Evolutionary conservation across 208 protist genomes (phyloP), one percentile per base, ranked within the genome.

Genomic region (Trypanosoma boissoni): DNA sequence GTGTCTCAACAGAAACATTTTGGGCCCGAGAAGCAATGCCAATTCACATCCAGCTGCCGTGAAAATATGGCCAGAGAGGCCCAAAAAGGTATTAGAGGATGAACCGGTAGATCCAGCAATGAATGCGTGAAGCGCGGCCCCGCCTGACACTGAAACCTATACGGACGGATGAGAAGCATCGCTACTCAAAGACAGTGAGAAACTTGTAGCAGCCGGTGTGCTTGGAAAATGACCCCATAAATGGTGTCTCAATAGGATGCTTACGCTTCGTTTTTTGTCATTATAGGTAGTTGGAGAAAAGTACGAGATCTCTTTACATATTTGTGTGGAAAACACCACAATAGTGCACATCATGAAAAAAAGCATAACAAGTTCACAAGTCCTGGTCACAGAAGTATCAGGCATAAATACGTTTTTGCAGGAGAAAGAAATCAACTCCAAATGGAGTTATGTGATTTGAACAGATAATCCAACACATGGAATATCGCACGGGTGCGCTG

Each of bases 301-400:
- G 6, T 39, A 12, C 34, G 34, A 39, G 6, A 39, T 12, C 34
- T 39, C 34, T 12, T 39, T 39, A 12, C 34, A 59, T 21, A 59
- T 59, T 34, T 46, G 54, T 14, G 27, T 59, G 9, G 54, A 21
- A 1, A 59, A 49, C 37, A 21, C 54, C 9, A 49, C 32, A 24
- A 18, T 59, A 20, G 31, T 59, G 54, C 1, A 59, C n/a, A 49
- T 44, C 18, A 59, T 59, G 54, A 4, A 20, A 34, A 49, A 59
- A 48, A 39, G 54, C 7, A 49, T 36, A 10, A 34, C 54, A 24
- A 32, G 48, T n/a, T 48, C 39, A 14, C 1, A 56, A 10, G n/a
- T 32, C 7, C 23, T 42, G 9, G 29, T 34, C 0, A 26, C 0
- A 24, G 51, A 56, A 42, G 51, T n/a, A 7, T 6, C 3, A 7